Base-by-base conservation (phyloP, 106 monocot species). In the Apostasia shenzhenica region DNA sequence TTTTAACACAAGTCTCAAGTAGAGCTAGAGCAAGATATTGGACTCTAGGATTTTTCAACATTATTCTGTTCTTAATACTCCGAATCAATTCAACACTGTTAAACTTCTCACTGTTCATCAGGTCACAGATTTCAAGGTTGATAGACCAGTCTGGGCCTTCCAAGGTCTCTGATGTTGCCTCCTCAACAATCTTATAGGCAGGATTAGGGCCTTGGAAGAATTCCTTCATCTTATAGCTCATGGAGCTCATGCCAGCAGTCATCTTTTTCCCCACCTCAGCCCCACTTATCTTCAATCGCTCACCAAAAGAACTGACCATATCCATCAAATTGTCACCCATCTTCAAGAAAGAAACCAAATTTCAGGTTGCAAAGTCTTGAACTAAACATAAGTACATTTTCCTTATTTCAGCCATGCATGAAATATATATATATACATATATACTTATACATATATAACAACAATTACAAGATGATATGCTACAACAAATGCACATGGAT, bases 221-320 rank as follows among this genome's bases (percentile, higher is more conserved):
- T 58, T 88, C 94, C 61, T 91, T 94, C 85, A 94, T 88, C 76
- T 88, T 94, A 41, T 81, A 85, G 61, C 88, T 94, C 94, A 94
- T 84, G 51, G 93, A 89, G 70, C 85, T 87, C 88, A 91, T 77
- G 50, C 90, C 81, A 41, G 58, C 83, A 2, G 83, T 73, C 82
- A 90, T 81, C 79, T 91, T 91, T 12, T 68, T 62, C 42, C 83
- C 50, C 26, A 88, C 84, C 70, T 91, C 91, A 26, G 82, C 42
- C 6, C 87, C 76, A 72, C 86, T 72, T 3, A 90, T 87, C 78
- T 85, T 91, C 58, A 86, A 61, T 5, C 82, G 89, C 53, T 85
- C 86, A 38, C 90, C 80, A 75, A 91, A 79, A 67, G 90, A 76
- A 63, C 69, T 91, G 5, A 91, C 90, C 72, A 86, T 91, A n/a